These are phyloP conservation scores for Phytophthora constricta DNA, from an alignment of 352 stramenopile species.

Conservation along the genomic window DNA sequence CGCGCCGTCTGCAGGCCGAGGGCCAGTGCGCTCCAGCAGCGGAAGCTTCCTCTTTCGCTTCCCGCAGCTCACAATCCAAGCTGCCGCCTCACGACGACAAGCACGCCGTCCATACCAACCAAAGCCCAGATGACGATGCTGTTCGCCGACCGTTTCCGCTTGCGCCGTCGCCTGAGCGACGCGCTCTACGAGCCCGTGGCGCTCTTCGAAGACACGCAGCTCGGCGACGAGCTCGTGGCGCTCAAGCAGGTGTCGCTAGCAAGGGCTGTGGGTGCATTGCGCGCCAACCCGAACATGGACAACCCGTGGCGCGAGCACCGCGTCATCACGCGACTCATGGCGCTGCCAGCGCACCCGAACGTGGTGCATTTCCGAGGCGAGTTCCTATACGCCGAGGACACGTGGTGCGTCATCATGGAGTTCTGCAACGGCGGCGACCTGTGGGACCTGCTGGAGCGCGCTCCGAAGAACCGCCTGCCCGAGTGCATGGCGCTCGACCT, in stretches of 20 bases:
- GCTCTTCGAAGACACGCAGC: constrained; percentile 41
- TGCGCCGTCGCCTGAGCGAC: constrained; percentile 33
- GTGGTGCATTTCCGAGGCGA: constrained; percentile 46
- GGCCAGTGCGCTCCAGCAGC: no score
- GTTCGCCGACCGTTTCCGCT: constrained; percentile 29
- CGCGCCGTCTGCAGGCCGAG: no score
- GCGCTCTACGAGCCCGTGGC: constrained; percentile 48
- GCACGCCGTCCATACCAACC: neutral
- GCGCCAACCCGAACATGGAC: constrained; percentile 35
- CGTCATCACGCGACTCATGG: constrained; percentile 22
- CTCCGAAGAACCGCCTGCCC: constrained; percentile 24
- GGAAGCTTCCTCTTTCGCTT: no score
- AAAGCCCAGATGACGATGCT: no score
- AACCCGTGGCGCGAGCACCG: constrained; percentile 48
- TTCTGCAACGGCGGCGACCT: constrained; percentile 56
- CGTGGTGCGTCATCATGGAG: constrained; percentile 64
- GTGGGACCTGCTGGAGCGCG: constrained; percentile 33
- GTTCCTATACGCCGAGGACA: constrained; percentile 48
- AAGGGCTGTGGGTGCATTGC: constrained; percentile 27
- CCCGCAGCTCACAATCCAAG: neutral
- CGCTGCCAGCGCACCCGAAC: constrained; percentile 39
- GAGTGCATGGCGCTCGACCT: constrained; percentile 28
- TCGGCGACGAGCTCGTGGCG: constrained; percentile 36
- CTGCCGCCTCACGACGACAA: neutral
- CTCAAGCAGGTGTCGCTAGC: constrained; percentile 51